These are phyloP conservation scores for Agarophyton chilense DNA, from an alignment of 23 red algal species.

Conservation along the genomic window DNA sequence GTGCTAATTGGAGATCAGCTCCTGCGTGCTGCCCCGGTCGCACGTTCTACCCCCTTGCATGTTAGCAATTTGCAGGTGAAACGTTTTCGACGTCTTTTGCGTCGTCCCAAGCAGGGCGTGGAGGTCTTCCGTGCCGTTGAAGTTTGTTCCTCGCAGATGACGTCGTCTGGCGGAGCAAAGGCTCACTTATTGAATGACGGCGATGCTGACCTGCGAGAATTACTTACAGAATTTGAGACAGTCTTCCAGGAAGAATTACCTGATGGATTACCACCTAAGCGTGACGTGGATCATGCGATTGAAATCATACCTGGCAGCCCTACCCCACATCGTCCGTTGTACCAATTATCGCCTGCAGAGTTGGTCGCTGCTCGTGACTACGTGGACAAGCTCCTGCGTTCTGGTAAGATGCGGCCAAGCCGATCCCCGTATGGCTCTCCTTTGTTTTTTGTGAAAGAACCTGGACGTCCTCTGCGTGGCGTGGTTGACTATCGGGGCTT, in stretches of 20 bases:
- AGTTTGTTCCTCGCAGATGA: too few species aligned
- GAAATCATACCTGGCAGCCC: not conserved
- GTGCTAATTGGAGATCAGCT: not conserved
- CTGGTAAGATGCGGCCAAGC: slow-evolving; percentile 31
- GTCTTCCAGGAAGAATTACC: slow-evolving; percentile 38
- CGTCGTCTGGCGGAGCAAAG: too few species aligned
- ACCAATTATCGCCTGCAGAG: slow-evolving; percentile 29
- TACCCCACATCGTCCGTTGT: slow-evolving; percentile 6
- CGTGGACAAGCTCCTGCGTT: slow-evolving; percentile 2
- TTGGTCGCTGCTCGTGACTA: slow-evolving; percentile 11
- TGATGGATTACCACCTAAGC: not conserved
- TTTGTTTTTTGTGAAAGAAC: slow-evolving; percentile 35
- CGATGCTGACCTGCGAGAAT: not conserved
- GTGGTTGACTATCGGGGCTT: too few species aligned
- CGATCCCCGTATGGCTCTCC: slow-evolving; percentile 10
- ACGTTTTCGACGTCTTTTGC: slow-evolving; percentile 2
- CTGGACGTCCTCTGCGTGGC: too few species aligned
- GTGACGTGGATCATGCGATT: slow-evolving; percentile 29
- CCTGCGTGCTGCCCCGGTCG: not conserved
- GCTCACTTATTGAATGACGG: not conserved
- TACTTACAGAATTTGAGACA: not conserved
- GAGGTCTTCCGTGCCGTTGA: not conserved
- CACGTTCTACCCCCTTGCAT: not conserved
- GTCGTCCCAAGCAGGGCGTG: not conserved
- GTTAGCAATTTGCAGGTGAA: not conserved